Evolutionary conservation across 306 rosid species (phyloP).

Genomic region (Cercis canadensis): DNA sequence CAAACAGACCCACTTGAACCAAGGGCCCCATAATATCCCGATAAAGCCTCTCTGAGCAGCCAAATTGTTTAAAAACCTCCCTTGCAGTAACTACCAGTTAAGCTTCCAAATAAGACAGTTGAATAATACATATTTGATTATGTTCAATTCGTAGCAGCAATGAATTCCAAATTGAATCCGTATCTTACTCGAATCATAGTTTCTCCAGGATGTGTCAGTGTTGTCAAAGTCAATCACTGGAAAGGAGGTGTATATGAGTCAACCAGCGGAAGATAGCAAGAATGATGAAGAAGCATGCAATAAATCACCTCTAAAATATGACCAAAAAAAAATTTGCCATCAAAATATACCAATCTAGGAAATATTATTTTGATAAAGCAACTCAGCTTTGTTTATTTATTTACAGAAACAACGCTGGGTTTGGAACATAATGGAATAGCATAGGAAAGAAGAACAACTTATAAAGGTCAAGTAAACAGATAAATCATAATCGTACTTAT

Average conservation of each 20-base stretch:
- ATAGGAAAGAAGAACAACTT: not conserved
- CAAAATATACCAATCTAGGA: not conserved
- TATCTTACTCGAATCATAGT: conserved; percentile 58
- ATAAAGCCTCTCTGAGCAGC: conserved; percentile 59
- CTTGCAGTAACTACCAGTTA: conserved; percentile 59
- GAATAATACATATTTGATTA: conserved; percentile 3
- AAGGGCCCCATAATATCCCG: conserved; percentile 51
- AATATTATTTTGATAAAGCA: not conserved
- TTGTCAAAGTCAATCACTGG: conserved; percentile 67
- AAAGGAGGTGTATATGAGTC: conserved; percentile 21
- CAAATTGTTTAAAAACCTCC: conserved; percentile 64
- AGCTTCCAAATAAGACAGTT: conserved; percentile 38
- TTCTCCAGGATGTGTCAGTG: conserved; percentile 59
- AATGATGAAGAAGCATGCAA: not conserved
- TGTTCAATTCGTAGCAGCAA: not conserved
- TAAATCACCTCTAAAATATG: too few species aligned
- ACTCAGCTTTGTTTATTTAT: too few species aligned
- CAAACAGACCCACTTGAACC: conserved; percentile 62
- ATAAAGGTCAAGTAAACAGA: not conserved
- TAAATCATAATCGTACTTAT: too few species aligned
- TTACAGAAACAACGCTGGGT: not conserved
- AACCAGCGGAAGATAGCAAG: not conserved
- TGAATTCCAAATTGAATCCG: not conserved
- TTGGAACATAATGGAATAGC: not conserved
- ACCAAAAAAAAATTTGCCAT: not conserved